Evolutionary conservation across 139 green algal species (phyloP).

Genomic region (Chlamydomonas urium): DNA sequence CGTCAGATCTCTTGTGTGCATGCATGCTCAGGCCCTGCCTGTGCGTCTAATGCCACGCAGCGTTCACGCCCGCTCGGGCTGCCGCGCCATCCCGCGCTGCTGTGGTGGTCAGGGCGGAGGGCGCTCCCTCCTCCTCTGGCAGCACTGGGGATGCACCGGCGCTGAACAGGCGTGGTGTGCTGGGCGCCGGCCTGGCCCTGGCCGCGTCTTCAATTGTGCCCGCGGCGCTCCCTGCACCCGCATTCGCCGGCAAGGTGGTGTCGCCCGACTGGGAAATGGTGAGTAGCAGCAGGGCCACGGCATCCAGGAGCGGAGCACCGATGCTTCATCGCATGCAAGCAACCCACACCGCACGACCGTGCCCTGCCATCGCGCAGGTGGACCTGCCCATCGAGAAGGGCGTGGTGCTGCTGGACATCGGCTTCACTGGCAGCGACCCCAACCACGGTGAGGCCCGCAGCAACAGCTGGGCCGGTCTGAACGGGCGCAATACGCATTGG

Average conservation of each 20-base stretch:
- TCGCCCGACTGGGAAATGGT: slow-evolving; percentile 15
- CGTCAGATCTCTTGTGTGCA: too few relatives aligned
- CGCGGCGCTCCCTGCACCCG: too few relatives aligned
- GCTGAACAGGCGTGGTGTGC: not conserved
- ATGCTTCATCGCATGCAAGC: not conserved
- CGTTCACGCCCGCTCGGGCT: not conserved
- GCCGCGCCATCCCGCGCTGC: too few relatives aligned
- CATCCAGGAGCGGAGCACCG: not conserved
- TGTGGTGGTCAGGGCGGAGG: not conserved
- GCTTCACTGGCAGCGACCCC: slow-evolving; percentile 80
- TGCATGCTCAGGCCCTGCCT: too few relatives aligned
- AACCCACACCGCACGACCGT: not conserved
- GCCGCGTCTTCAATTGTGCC: not conserved
- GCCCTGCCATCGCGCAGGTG: slow-evolving; percentile 35
- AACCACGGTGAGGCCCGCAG: slow-evolving; percentile 88
- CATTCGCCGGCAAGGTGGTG: not conserved
- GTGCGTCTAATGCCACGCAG: not conserved
- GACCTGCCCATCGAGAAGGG: slow-evolving; percentile 81
- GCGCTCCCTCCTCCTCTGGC: not conserved
- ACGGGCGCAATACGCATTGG: too few relatives aligned
- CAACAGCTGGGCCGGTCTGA: too few relatives aligned
- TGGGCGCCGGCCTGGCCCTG: not conserved
- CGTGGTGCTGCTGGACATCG: slow-evolving; percentile 95
- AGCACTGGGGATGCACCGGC: not conserved
- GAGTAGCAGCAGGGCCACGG: not conserved